Percentiles rank a stretch among this genome's conserved stretches.
Evolutionary conservation across 2,329 filamentous ascomycete genomes (phyloP).

Genomic region (Pseudogymnoascus sp.): DNA sequence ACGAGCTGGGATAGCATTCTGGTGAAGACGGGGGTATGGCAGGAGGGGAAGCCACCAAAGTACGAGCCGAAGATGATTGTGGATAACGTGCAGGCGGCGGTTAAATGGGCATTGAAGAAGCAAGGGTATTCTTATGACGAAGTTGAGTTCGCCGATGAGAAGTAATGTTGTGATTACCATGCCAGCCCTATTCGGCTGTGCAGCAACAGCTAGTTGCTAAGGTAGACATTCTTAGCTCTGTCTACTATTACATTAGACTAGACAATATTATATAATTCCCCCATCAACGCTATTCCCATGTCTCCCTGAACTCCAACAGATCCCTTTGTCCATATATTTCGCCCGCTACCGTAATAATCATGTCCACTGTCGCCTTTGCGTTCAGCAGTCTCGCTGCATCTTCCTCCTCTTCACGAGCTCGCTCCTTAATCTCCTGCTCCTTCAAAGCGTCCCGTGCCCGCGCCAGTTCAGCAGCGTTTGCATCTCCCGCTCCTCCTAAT

Average conservation of each 20-base stretch:
- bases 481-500: not conserved
- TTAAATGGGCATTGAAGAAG: conserved; percentile 64
- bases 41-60: conserved; percentile 45
- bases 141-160: conserved; percentile 1
- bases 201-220: not conserved
- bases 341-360: conserved; percentile 82
- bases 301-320: conserved; percentile 65
- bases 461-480: not conserved
- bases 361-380: conserved; percentile 70
- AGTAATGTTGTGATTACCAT: not conserved
- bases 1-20: conserved; percentile 73
- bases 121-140: conserved; percentile 33
- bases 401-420: not conserved
- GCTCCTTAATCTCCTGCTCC: conserved; percentile 28
- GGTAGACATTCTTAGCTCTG: not conserved
- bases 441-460: not conserved
- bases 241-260: conserved; percentile 9
- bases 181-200: not conserved
- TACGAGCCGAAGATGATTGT: conserved; percentile 59
- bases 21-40: conserved; percentile 74
- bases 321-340: conserved; percentile 88
- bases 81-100: conserved; percentile 68
- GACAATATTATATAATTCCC: conserved; percentile 1
- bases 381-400: conserved; percentile 26
- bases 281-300: conserved; percentile 33